Percentiles rank a stretch among this genome's conserved stretches.
Conservation (phyloP, 257 asterid genomes). For the Parsonsia alboflavescens region DNA sequence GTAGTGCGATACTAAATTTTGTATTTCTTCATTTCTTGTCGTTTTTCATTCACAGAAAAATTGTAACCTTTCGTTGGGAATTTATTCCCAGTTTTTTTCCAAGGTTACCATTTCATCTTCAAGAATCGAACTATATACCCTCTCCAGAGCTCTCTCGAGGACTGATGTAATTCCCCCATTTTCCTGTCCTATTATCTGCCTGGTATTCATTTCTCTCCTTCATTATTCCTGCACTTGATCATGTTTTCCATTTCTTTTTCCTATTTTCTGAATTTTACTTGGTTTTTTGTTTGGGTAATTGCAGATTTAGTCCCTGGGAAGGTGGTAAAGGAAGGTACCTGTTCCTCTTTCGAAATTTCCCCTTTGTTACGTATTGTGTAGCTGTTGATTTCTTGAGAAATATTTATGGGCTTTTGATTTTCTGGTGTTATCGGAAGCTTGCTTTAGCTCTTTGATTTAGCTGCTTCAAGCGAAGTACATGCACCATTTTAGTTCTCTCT, state of each 20-base stretch:
- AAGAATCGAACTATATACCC: neutral
- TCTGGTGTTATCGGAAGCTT: neutral
- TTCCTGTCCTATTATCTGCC: neutral
- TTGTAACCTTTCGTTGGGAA: neutral
- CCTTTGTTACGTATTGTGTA: no score
- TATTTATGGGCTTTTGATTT: neutral
- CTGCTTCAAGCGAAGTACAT: neutral
- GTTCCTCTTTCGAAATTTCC: neutral
- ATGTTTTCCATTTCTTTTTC: neutral
- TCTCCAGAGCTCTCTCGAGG: neutral
- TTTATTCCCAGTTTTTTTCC: neutral
- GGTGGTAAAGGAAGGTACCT: neutral
- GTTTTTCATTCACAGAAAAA: neutral
- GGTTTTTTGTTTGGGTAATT: neutral
- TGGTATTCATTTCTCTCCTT: neutral
- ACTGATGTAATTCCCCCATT: neutral
- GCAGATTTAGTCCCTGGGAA: neutral
- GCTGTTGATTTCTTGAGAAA: conserved; percentile 2
- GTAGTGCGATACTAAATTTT: no score
- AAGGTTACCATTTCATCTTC: neutral
- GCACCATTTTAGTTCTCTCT: neutral
- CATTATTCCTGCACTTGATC: no score
- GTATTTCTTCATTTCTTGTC: neutral
- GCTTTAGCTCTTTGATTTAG: neutral
- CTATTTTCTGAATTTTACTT: neutral